A percentile compares a stretch with the other conserved stretches of the same genome.
Evolutionary conservation across 495 filamentous ascomycete species (phyloP).

Genomic region (Talaromyces proteolyticus): DNA sequence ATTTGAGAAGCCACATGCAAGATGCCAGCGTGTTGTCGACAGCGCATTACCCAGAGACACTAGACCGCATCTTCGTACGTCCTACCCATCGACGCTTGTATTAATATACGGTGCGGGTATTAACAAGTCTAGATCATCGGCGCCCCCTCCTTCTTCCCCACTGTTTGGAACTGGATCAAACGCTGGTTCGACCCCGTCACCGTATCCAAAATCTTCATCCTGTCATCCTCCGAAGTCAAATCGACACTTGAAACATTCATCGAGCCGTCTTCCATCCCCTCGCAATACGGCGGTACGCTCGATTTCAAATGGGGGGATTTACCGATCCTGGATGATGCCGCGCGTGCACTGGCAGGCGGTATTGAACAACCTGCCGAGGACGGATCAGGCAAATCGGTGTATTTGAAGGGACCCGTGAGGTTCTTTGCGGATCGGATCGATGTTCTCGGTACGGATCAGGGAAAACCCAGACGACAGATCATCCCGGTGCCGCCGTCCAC

Average conservation of each 20-base stretch:
- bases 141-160: conserved; percentile 85
- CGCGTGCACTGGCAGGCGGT: conserved; percentile 36
- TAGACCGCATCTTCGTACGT: conserved; percentile 78
- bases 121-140: conserved; percentile 62
- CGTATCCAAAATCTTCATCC: conserved; percentile 88
- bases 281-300: conserved; percentile 76
- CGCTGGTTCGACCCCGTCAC: conserved; percentile 93
- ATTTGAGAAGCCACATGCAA: conserved; percentile 86
- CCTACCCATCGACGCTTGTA: neutral
- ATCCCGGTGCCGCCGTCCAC: conserved; percentile 21
- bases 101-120: neutral
- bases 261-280: conserved; percentile 72
- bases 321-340: conserved; percentile 61
- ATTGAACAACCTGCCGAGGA: conserved; percentile 20
- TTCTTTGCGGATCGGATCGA: conserved; percentile 33
- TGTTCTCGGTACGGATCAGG: conserved; percentile 34
- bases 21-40: conserved; percentile 81
- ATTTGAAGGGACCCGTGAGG: conserved; percentile 35
- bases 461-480: conserved; percentile 25
- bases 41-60: conserved; percentile 85
- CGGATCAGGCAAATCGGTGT: conserved; percentile 22
- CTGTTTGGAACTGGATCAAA: conserved; percentile 94
- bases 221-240: conserved; percentile 61
- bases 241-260: conserved; percentile 74
- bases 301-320: conserved; percentile 72